A percentile compares a stretch with the other conserved stretches of the same genome.
phyloP scores from a whole-genome alignment of 1,139 yeast genomes.

The Blastobotrys capitulatus region DNA sequence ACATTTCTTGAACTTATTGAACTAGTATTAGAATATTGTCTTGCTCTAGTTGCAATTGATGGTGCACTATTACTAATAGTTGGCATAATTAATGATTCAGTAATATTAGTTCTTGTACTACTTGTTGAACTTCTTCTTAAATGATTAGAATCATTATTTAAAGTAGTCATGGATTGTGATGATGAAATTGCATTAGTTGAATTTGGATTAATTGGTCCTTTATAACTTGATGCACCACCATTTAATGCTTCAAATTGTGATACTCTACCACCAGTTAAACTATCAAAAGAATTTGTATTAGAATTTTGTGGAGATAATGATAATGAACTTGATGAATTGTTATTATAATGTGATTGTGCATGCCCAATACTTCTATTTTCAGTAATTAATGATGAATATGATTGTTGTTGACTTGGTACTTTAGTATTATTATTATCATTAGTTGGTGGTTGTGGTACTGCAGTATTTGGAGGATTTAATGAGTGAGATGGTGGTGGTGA shows the following conservation, averaged over 20 bases:
- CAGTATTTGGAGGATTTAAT: neutral
- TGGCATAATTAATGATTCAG: neutral
- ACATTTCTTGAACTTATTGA: neutral
- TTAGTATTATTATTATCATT: neutral
- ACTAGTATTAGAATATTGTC: neutral
- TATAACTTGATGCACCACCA: neutral
- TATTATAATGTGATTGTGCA: neutral
- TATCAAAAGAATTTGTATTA: neutral
- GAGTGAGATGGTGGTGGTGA: neutral
- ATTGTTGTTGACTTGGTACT: neutral
- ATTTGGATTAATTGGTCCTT: neutral
- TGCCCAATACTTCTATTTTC: too few species aligned
- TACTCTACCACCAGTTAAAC: neutral
- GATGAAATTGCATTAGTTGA: neutral
- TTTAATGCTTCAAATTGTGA: neutral
- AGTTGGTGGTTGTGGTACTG: neutral
- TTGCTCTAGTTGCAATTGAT: neutral
- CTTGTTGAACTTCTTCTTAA: constrained; percentile 3
- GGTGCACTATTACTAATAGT: neutral
- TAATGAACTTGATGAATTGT: neutral
- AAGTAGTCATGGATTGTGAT: neutral
- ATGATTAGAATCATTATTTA: neutral
- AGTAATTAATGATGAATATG: too few species aligned
- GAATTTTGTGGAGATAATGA: neutral
- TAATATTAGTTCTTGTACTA: neutral